phyloP scores from a whole-genome alignment of 495 filamentous ascomycete genomes.

The Lasiosphaeria ovina region DNA sequence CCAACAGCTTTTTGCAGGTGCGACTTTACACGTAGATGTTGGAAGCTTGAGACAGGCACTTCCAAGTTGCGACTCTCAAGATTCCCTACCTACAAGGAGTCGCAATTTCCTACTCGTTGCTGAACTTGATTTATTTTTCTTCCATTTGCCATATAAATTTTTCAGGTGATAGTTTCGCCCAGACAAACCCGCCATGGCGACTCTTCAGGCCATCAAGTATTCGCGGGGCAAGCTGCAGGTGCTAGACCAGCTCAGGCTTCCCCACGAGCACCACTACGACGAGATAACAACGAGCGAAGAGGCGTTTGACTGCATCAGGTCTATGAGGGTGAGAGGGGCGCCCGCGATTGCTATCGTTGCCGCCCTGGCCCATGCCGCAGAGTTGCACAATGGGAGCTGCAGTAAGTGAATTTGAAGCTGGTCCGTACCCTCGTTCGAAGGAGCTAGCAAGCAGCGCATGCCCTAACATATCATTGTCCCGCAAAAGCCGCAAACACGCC shows the following conservation, averaged over 20 bases:
- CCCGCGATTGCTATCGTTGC: slow-evolving; percentile 98
- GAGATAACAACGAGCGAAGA: slow-evolving; percentile 70
- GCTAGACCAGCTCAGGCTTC: slow-evolving; percentile 84
- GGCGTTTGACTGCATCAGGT: slow-evolving; percentile 87
- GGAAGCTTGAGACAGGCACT: not conserved
- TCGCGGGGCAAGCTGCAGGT: slow-evolving; percentile 72
- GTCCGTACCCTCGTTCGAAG: not conserved
- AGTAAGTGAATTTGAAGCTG: slow-evolving; percentile 29
- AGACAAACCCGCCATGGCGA: slow-evolving; percentile 37
- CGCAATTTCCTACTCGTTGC: not conserved
- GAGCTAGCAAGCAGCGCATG: no score
- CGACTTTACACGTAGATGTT: no score
- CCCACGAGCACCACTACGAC: slow-evolving; percentile 81
- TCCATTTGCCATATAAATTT: not conserved
- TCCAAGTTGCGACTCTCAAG: not conserved
- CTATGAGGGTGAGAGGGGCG: slow-evolving; percentile 79
- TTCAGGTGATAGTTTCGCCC: not conserved
- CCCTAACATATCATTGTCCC: not conserved
- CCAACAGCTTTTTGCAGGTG: no score
- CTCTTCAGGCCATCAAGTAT: slow-evolving; percentile 87
- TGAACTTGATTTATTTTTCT: not conserved
- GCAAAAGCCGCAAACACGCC: slow-evolving; percentile 33
- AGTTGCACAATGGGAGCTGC: slow-evolving; percentile 55
- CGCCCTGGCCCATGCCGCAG: slow-evolving; percentile 78
- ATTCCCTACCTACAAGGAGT: not conserved